A percentile compares a stretch with the other conserved stretches of the same genome.
phyloP scores from a whole-genome alignment of 371 early-diverging fungal species.

The Saksenaea vasiformis region DNA sequence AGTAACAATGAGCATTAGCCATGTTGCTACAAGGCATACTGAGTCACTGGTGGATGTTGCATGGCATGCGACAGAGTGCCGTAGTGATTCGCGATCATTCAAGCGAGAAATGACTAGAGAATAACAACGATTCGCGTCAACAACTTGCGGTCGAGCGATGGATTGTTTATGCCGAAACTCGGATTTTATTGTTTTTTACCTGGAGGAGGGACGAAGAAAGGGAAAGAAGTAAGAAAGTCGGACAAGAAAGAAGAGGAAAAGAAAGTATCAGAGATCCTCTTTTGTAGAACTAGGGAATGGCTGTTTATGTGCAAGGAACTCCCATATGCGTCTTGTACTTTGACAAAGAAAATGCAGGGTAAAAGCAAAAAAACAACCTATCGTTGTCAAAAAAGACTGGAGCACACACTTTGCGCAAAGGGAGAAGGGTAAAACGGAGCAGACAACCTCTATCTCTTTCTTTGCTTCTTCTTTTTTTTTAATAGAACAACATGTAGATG shows the following conservation, averaged over 20 bases:
- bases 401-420: neutral
- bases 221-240: neutral
- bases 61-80: neutral
- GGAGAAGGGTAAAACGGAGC: constrained; percentile 3
- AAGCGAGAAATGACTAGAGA: neutral
- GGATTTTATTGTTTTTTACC: neutral
- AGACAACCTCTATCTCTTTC: neutral
- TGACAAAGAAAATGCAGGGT: constrained; percentile 15
- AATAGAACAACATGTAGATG: neutral
- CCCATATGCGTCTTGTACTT: neutral
- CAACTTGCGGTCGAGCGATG: neutral
- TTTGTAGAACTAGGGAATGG: neutral
- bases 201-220: constrained; percentile 1
- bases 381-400: constrained; percentile 4
- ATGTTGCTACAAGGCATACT: neutral
- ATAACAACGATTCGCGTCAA: neutral
- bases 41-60: constrained; percentile 2
- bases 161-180: neutral
- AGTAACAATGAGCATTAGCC: neutral
- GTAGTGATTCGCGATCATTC: constrained; percentile 3
- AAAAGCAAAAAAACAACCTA: constrained; percentile 11
- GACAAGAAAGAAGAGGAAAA: neutral
- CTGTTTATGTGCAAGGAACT: neutral
- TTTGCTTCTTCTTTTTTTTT: neutral
- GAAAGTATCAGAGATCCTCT: neutral